Evolutionary conservation across 345 rosid genomes (phyloP), one percentile per base, ranked within the genome.

Genomic region (Eucalyptus sp.): DNA sequence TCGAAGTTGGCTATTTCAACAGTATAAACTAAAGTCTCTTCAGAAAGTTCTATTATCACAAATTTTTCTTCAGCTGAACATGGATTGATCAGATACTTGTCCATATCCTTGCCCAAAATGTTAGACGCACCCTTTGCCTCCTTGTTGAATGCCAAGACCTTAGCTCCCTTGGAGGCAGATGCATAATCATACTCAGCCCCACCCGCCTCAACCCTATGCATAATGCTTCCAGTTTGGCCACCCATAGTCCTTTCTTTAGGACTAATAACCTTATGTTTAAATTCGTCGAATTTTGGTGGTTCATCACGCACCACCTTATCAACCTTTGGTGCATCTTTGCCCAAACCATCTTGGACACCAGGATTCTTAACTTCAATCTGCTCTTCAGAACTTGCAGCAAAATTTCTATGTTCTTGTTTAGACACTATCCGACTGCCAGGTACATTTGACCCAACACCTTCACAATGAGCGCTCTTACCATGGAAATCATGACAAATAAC

Each of bases 41-140:
- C 96, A 27, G 95, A 92, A 83, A 93, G 95, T 88, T 94, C 96
- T 60, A 94, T 89, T 44, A 93, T 60, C 64, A 94, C 95, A n/a
- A 93, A 94, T 87, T 94, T 94, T 86, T 71, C 92, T 88, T 92
- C 95, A 51, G 92, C 94, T 81, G 96, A 94, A 89, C 96, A 94
- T 18, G 96, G 94, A 89, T 92, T 94, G 50, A 92, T 91, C 66
- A 94, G 94, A 90, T 94, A 94, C 91, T 94, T 94, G 86, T 94
- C 95, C 91, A 91, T 90, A 86, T 94, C 93, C 91, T 91, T 91
- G 68, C 93, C 93, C 90, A 94, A 88, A 90, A 94, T 91, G 71
- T 94, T 93, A 43, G 91, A 87, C 4, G 96, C 93, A 6, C 94
- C 96, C 85, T 94, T 94, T 33, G 95, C 94, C 89, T 93, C 96